Evolutionary conservation across 306 rosid species (phyloP), one percentile per base, ranked within the genome.

Genomic region (Fragaria nilgerrensis): DNA sequence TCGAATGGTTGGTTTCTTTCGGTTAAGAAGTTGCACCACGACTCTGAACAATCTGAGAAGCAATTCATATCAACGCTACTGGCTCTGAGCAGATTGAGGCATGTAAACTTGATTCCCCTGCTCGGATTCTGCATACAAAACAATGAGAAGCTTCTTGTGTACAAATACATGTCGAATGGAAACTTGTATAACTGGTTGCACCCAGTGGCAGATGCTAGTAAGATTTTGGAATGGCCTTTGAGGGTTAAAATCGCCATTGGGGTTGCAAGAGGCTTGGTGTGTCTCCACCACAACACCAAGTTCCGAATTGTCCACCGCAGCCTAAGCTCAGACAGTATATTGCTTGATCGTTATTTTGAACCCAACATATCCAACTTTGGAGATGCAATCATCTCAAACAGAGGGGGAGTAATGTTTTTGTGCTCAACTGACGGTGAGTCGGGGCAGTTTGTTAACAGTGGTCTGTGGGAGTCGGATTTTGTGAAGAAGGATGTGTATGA

Each of bases 151-250:
- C 63, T 78, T 61, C 63, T 78, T n/a, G 73, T 78, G 0, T 78
- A 78, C 72, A 70, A 78, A 22, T 50, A 78, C 37, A 78, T 62
- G 77, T 32, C 73, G 5, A 78, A 71, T 23, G 77, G 82, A 6
- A 78, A 72, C 43, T 65, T 78, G 56, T 9, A 72, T 62, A 77
- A 78, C 37, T 71, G 66, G 73, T 36, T 78, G 23, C 72, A 72
- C 7, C 65, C 19, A 1, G 34, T 4, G 36, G 52, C 27, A 20
- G 77, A 78, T 20, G 77, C 64, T n/a, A 20, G 16, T 15, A 72
- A 47, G 70, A 50, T 47, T n/a, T 48, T 72, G 52, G 65, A 70
- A n/a, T 78, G 82, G 82, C 72, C 77, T 48, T 27, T 71, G 66
- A 61, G 77, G 53, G 62, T 63, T 32, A 78, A 49, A 61, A 61